These are phyloP conservation scores for Aspergillus fructus DNA, from an alignment of 2,329 filamentous ascomycete genomes.

Conservation along the genomic window DNA sequence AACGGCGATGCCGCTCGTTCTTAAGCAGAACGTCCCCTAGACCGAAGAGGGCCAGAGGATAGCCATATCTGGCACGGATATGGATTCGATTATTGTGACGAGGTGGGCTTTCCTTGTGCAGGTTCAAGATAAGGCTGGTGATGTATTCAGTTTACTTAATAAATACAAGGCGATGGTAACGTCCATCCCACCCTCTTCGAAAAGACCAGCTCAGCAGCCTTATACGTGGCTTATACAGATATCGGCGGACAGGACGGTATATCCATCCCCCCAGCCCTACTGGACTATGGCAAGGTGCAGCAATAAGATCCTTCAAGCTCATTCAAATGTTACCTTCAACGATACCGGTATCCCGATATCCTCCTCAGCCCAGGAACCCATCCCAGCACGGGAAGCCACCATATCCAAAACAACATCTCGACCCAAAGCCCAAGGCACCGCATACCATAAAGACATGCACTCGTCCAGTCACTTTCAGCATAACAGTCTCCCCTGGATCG, in stretches of 20 bases:
- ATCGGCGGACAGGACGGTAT: constrained; percentile 81
- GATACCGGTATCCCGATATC: constrained; percentile 70
- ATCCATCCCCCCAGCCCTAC: constrained; percentile 69
- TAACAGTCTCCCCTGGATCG: constrained; percentile 72
- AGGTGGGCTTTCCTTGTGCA: constrained; percentile 4
- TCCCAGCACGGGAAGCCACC: constrained; percentile 74
- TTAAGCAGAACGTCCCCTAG: constrained; percentile 25
- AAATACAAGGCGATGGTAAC: constrained; percentile 30
- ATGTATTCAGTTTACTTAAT: neutral
- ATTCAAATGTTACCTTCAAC: constrained; percentile 76
- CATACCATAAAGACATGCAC: constrained; percentile 79
- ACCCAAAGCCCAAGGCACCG: constrained; percentile 85
- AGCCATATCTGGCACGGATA: constrained; percentile 21
- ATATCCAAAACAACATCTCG: constrained; percentile 81
- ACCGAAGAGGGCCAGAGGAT: constrained; percentile 27
- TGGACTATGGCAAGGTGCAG: constrained; percentile 48
- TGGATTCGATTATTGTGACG: constrained; percentile 21
- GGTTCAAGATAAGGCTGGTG: neutral
- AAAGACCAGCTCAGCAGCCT: constrained; percentile 63
- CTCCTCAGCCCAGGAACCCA: constrained; percentile 73
- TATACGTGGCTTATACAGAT: constrained; percentile 81
- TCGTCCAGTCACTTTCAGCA: constrained; percentile 65
- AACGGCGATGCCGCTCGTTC: constrained; percentile 27
- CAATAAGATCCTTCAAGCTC: constrained; percentile 57
- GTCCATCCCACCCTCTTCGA: constrained; percentile 75